Evolutionary conservation across 2,329 filamentous ascomycete genomes (phyloP), one percentile per base, ranked within the genome.

Genomic region (Colletotrichum karsti): DNA sequence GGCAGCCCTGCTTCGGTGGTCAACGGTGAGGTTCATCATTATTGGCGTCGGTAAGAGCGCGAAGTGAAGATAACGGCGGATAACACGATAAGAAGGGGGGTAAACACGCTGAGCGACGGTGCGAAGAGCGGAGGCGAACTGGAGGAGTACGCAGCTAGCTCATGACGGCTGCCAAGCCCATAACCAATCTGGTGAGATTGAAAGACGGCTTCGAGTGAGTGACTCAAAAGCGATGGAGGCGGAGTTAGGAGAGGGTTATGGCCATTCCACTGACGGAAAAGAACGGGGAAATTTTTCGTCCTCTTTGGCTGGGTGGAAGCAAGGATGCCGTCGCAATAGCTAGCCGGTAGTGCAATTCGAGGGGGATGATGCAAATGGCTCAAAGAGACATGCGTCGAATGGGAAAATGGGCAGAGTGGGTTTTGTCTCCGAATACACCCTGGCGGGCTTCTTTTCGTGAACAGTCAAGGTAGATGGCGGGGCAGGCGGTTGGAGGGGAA

Each of bases 1-100:
- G 73, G 80, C 79, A 78, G 86, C 83, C 82, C 87, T 89, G 80
- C 77, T 80, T 74, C 79, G 78, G 75, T 82, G 79, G 85, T 89
- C 84, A 88, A 87, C 80, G 77, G 78, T 79, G 72, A 80, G 79
- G 41, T 61, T 69, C 80, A 85, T 83, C 73, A 67, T 72, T 53
- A 35, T 67, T 59, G 41, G 66, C 44, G 55, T 58, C 69, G 75
- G 18, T 42, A 62, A 63, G 39, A 35, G 56, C 67, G 62, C 55
- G 59, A 62, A 26, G 59, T 70, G 58, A 69, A 54, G 39, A 30
- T 69, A 60, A 68, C 39, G 48, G 28, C 39, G 37, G 37, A 62
- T 58, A 57, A 64, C 59, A 69, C 61, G 28, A 63, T 37, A 35
- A 51, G 50, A 58, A n/a, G n/a, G 55, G 22, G 67, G 54, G 24